Conservation (phyloP, 257 asterid genomes). For the Forsythia suspensa region DNA sequence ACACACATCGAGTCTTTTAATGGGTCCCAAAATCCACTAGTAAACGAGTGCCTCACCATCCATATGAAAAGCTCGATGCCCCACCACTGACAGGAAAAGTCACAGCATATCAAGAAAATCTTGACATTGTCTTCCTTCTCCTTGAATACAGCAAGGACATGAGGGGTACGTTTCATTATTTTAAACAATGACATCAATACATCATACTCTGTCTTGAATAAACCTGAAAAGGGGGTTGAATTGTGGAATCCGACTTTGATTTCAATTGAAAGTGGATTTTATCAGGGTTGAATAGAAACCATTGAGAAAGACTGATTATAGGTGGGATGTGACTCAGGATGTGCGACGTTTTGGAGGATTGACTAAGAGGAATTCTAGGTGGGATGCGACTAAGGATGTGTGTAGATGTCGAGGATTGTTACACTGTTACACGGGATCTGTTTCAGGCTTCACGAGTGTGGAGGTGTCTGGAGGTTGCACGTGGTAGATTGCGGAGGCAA, state of each 20-base stretch:
- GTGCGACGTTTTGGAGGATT: neutral
- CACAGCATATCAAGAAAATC: slow-evolving; percentile 30
- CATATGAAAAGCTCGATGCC: slow-evolving; percentile 28
- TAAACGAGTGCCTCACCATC: slow-evolving; percentile 37
- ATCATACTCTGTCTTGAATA: slow-evolving; percentile 22
- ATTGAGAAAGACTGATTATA: neutral
- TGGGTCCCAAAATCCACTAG: slow-evolving; percentile 42
- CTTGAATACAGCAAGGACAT: slow-evolving; percentile 35
- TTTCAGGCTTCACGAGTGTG: slow-evolving; percentile 61
- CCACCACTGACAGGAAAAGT: slow-evolving; percentile 30
- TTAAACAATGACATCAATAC: slow-evolving; percentile 11
- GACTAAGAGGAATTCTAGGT: neutral
- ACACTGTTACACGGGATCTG: slow-evolving; percentile 51
- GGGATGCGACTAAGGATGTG: neutral
- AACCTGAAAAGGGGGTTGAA: slow-evolving; percentile 16
- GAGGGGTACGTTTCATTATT: slow-evolving; percentile 32
- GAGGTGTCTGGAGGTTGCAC: slow-evolving; percentile 74
- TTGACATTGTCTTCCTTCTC: slow-evolving; percentile 33
- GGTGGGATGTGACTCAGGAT: neutral
- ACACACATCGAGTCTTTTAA: slow-evolving; percentile 20
- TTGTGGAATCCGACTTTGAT: slow-evolving; percentile 49
- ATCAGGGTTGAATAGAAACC: slow-evolving; percentile 7
- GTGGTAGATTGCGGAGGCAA: slow-evolving; percentile 86
- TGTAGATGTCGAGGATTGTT: slow-evolving; percentile 16
- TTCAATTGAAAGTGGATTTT: slow-evolving; percentile 34